Evolutionary conservation across 768 basidiomycete genomes (phyloP), one percentile per base, ranked within the genome.

Genomic region (Pisolithus orientalis): DNA sequence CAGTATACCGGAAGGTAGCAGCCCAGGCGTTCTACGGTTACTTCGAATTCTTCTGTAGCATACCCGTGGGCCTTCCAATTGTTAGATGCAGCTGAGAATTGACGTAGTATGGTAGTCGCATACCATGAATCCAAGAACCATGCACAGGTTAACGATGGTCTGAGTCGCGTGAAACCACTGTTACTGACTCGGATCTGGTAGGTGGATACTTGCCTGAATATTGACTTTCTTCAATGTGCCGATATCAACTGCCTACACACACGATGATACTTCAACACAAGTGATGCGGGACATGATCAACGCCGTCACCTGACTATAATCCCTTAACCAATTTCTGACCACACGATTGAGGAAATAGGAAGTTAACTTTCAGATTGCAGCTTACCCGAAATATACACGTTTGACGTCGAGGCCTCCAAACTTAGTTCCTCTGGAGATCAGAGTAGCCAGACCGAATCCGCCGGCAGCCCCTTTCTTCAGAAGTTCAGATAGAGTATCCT

Each of bases 121-220:
- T 55, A 87, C 90, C 70, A 94, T 69, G 71, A 97, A 97, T 7
- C 94, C 94, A 45, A 95, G 85, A 16, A 79, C 89, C 85, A 94
- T 93, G 70, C 83, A 81, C 27, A 94, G 68, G 63, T 93, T 94
- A 66, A 95, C 70, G 63, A 95, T 93, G 0, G 88, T 91, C 82
- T 91, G 65, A 4, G 31, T 24, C 17, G 42, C 29, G 32, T 39
- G 3, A 44, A 38, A 28, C 37, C 21, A 24, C 31, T 28, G 7
- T 31, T 13, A 47, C n/a, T 1, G 17, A 43, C 34, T 34, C 11
- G 34, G 34, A 34, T 5, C 14, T 37, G 13, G 17, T 7, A 47
- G 48, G 14, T 55, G 53, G 14, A 43, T 7, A 10, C 74, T 16
- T 47, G 84, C 85, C 75, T 87, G 85, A 6, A 83, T 64, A 34